phyloP scores from a whole-genome alignment of 257 asterid species.

The Ophiorrhiza pumila region DNA sequence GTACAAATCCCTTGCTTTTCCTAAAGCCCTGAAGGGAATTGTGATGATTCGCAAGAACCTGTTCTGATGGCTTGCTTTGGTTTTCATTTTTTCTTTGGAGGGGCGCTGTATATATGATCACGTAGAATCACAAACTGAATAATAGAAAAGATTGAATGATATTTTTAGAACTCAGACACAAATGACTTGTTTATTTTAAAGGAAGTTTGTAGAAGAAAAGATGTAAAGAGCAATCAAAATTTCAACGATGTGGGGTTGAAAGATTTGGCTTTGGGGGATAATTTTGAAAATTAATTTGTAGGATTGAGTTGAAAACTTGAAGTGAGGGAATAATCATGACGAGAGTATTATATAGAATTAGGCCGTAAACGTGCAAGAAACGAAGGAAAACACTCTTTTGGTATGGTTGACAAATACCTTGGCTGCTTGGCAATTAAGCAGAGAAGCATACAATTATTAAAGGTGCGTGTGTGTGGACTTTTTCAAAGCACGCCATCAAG shows the following conservation, averaged over 20 bases:
- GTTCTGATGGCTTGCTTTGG: constrained; percentile 33
- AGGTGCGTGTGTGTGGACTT: not conserved
- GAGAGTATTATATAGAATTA: too few species aligned
- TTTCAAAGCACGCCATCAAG: not conserved
- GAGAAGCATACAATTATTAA: not conserved
- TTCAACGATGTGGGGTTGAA: not conserved
- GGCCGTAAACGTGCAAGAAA: too few species aligned
- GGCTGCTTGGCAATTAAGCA: not conserved
- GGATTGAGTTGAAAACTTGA: not conserved
- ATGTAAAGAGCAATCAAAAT: not conserved
- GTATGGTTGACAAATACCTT: not conserved
- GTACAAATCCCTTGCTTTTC: constrained; percentile 37
- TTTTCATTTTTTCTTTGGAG: constrained; percentile 31
- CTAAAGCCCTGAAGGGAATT: constrained; percentile 38
- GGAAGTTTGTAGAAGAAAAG: not conserved
- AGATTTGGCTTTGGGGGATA: not conserved
- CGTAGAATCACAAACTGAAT: too few species aligned
- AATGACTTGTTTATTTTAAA: not conserved
- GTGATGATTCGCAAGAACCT: constrained; percentile 45
- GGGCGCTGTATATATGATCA: too few species aligned
- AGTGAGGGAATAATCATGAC: not conserved
- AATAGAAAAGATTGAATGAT: not conserved
- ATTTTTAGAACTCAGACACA: not conserved
- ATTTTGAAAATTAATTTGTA: not conserved
- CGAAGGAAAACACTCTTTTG: too few species aligned